Evolutionary conservation across 305 asterid species (phyloP).

Genomic region (Petunia hybrid): DNA sequence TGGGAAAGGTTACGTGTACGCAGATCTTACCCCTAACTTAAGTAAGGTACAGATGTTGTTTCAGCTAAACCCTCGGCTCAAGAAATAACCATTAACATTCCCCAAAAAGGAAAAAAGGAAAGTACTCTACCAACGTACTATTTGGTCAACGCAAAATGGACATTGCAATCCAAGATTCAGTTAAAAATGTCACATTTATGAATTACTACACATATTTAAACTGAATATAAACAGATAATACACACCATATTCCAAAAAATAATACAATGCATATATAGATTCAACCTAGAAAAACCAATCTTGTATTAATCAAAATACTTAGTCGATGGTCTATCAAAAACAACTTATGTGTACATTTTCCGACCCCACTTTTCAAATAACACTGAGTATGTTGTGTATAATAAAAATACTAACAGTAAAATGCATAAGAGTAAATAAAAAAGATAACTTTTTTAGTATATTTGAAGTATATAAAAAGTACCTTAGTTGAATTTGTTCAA

Average conservation of each 20-base stretch:
- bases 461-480: neutral
- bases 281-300: conserved; percentile 17
- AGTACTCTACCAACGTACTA: neutral
- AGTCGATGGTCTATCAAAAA: no score
- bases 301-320: neutral
- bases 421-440: conserved; percentile 1
- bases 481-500: conserved; percentile 23
- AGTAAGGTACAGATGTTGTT: no score
- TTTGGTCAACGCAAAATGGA: neutral
- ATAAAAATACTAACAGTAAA: neutral
- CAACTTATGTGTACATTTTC: no score
- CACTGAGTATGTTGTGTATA: no score
- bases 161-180: neutral
- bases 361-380: no score
- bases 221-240: neutral
- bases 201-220: neutral
- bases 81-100: conserved; percentile 3
- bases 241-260: conserved; percentile 9
- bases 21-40: no score
- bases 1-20: no score
- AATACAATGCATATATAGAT: neutral
- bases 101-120: neutral
- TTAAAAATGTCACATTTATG: neutral
- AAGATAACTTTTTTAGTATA: neutral
- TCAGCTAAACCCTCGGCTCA: no score